A percentile compares a stretch with the other conserved stretches of the same genome.
Evolutionary conservation across 2,329 filamentous ascomycete species (phyloP).

Genomic region (Fusarium napiforme): DNA sequence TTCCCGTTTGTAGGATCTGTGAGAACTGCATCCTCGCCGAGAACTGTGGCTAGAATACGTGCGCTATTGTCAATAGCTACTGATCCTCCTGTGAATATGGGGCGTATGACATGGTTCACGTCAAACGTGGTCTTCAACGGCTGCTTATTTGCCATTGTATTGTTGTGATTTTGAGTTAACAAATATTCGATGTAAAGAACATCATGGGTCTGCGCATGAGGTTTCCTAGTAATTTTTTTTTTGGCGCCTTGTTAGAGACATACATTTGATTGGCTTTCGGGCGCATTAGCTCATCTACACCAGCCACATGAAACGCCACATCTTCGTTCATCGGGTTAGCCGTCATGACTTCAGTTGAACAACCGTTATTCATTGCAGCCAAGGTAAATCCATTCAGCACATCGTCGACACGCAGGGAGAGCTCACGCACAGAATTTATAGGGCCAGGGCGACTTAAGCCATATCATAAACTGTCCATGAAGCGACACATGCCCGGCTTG

Average conservation of each 20-base stretch:
- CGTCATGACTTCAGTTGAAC: conserved; percentile 28
- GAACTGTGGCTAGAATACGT: conserved; percentile 82
- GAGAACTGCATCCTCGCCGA: conserved; percentile 92
- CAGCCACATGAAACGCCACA: conserved; percentile 18
- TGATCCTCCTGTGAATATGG: conserved; percentile 92
- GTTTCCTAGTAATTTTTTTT: conserved; percentile 39
- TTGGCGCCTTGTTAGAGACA: conserved; percentile 13
- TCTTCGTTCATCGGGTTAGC: not conserved
- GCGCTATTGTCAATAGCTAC: conserved; percentile 85
- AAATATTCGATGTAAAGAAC: conserved; percentile 34
- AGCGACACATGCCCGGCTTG: not conserved
- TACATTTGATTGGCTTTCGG: conserved; percentile 21
- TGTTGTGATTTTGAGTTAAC: conserved; percentile 24
- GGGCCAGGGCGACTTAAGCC: not conserved
- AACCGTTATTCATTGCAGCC: not conserved
- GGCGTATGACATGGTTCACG: conserved; percentile 82
- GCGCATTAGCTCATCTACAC: conserved; percentile 11
- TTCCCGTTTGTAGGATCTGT: conserved; percentile 86
- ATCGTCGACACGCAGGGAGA: not conserved
- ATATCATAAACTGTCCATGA: not conserved
- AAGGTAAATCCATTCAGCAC: not conserved
- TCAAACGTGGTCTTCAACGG: conserved; percentile 90
- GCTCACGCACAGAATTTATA: not conserved
- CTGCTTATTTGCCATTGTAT: conserved; percentile 67
- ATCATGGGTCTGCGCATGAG: conserved; percentile 33